Percentiles rank a stretch among this genome's conserved stretches.
Conservation (phyloP, 75 land plant genomes). For the Ceratopteris richardii region DNA sequence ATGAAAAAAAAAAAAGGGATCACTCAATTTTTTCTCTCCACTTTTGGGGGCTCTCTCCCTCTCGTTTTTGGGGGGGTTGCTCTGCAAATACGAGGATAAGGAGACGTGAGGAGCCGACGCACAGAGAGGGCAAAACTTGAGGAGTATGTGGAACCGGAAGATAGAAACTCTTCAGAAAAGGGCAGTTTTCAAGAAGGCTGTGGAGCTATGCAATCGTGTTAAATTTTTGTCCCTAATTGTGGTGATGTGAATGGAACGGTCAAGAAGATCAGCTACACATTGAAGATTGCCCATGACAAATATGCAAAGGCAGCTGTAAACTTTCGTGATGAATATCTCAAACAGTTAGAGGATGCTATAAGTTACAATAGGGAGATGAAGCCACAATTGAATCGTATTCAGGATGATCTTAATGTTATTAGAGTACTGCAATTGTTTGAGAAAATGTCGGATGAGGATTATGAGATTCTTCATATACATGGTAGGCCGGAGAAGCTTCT, state of each 20-base stretch:
- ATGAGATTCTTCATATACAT: conserved; percentile 90
- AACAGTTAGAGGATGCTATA: conserved; percentile 47
- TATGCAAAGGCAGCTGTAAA: conserved; percentile 44
- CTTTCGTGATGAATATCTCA: conserved; percentile 27
- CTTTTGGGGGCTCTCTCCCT: no score
- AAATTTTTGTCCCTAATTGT: conserved; percentile 40
- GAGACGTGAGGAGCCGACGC: no score
- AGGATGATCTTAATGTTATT: conserved; percentile 56
- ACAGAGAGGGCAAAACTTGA: conserved; percentile 36
- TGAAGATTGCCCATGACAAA: conserved; percentile 62
- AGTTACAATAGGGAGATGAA: conserved; percentile 49
- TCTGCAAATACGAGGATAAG: no score
- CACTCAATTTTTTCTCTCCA: no score
- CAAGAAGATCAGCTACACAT: conserved; percentile 42
- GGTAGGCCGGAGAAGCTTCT: no score
- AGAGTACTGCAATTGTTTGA: conserved; percentile 63
- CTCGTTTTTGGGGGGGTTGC: no score
- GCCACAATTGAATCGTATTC: conserved; percentile 28
- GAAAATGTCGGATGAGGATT: conserved; percentile 73
- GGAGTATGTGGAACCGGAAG: conserved; percentile 61
- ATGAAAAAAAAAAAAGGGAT: no score
- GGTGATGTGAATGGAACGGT: conserved; percentile 69
- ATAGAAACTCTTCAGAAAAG: conserved; percentile 49
- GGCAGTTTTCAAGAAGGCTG: conserved; percentile 47
- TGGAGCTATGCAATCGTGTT: conserved; percentile 48